Conservation (phyloP, 352 stramenopile species). For the Pythium pyrilobum region DNA sequence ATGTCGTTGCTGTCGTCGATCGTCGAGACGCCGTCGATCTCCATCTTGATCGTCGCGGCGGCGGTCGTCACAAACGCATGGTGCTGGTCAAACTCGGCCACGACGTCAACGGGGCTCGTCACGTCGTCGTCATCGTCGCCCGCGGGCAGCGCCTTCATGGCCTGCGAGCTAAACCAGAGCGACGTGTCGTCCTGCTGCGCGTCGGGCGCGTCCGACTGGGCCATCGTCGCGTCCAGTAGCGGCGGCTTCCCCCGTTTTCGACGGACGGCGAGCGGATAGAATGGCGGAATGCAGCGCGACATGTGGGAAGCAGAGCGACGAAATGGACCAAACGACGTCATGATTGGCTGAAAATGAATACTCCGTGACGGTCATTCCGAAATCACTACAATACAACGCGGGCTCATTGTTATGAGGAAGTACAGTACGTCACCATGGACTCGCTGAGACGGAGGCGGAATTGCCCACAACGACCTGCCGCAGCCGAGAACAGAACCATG, state of each 20-base stretch:
- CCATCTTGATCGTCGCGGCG: conserved; percentile 15
- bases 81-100: conserved; percentile 15
- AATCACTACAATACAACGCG: conserved; percentile 3
- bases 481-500: no score
- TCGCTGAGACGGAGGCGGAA: background rate
- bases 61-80: conserved; percentile 6
- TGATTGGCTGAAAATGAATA: conserved; percentile 8
- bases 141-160: background rate
- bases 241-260: background rate
- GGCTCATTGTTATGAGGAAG: background rate
- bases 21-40: conserved; percentile 5
- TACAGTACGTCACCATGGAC: no score
- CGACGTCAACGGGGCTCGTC: background rate
- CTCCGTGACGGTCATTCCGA: background rate
- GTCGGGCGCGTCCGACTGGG: conserved; percentile 8
- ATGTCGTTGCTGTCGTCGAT: background rate
- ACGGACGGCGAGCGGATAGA: background rate
- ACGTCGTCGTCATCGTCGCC: background rate
- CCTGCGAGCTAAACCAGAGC: conserved; percentile 8
- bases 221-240: background rate
- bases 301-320: background rate
- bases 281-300: background rate
- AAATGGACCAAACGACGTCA: background rate
- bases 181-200: conserved; percentile 3
- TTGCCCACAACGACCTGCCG: background rate